Base-by-base conservation (phyloP, 2,329 filamentous ascomycete genomes). In the Trichoderma oligosporum region DNA sequence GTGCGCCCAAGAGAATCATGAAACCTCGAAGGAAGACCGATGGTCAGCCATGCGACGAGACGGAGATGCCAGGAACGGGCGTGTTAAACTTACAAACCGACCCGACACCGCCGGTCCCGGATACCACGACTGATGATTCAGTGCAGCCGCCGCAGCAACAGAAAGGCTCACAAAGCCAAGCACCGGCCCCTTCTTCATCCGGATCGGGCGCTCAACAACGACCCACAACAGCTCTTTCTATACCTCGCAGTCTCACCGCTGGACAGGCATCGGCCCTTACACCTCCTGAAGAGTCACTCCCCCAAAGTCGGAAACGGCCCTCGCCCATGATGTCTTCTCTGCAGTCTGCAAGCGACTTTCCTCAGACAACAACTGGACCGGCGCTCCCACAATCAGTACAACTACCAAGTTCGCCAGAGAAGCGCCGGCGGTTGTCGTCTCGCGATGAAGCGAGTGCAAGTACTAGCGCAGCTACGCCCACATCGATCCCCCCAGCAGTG, bases 1-100 rank as follows among this genome's bases (percentile, higher is more conserved):
- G 82, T 52, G 81, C 81, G 1, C 81, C 82, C 0, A 83, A 83
- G 66, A 77, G 82, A 27, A 75, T 83, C 62, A 82, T 82, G 70
- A 82, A 80, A 65, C 77, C 79, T 8, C 72, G 79, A 58, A 71
- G 80, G 61, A 76, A 77, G 25, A 71, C 74, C 18, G 80, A 82
- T 33, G 74, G 71, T 7, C 69, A 77, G 38, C 69, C 71, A 2
- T 70, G 71, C 36, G 77, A 79, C 42, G 76, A 79, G n/a, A 64
- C 71, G 2, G 77, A 80, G 22, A 76, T 77, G 61, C 75, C 77
- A 2, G 79, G 79, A 53, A 76, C 76, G 2, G 71, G 72, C 31
- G 73, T 80, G 41, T 70, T 81, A 58, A 75, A 76, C 35, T 68
- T 81, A 18, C 71, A 76, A 25, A 66, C 69, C 58, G 73, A 76